Conservation (phyloP, 1,284 basidiomycete genomes). For the Cryptococcus sp. region DNA sequence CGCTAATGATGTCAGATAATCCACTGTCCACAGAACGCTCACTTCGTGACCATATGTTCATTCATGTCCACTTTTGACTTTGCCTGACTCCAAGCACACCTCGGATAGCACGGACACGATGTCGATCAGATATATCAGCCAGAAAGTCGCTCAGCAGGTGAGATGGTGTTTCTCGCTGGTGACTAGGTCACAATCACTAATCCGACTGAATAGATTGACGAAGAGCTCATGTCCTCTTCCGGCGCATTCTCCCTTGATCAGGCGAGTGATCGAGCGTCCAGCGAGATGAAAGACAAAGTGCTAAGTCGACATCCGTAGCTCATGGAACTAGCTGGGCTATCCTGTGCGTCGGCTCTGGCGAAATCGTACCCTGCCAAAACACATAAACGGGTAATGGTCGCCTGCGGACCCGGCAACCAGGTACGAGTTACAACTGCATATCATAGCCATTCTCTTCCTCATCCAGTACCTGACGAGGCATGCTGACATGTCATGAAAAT, state of each 20-base stretch:
- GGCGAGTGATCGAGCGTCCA: slow-evolving; percentile 53
- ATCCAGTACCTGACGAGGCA: background rate
- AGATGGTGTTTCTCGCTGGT: slow-evolving; percentile 9
- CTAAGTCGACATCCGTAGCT: slow-evolving; percentile 55
- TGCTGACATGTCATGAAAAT: background rate
- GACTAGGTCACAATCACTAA: slow-evolving; percentile 5
- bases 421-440: slow-evolving; percentile 28
- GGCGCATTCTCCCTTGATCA: slow-evolving; percentile 92
- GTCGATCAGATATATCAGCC: slow-evolving; percentile 72
- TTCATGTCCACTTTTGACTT: background rate
- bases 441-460: background rate
- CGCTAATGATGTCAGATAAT: background rate
- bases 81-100: background rate
- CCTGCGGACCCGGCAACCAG: slow-evolving; percentile 95
- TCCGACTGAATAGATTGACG: slow-evolving; percentile 68
- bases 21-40: background rate
- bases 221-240: slow-evolving; percentile 79
- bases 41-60: background rate
- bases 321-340: slow-evolving; percentile 97
- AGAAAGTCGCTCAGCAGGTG: slow-evolving; percentile 78
- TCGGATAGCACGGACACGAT: slow-evolving; percentile 53
- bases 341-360: slow-evolving; percentile 86
- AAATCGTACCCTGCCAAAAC: slow-evolving; percentile 69
- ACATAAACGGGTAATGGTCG: slow-evolving; percentile 78
- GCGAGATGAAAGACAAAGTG: background rate